phyloP scores from a whole-genome alignment of 139 green algal species.

The Micromonas pusilla region DNA sequence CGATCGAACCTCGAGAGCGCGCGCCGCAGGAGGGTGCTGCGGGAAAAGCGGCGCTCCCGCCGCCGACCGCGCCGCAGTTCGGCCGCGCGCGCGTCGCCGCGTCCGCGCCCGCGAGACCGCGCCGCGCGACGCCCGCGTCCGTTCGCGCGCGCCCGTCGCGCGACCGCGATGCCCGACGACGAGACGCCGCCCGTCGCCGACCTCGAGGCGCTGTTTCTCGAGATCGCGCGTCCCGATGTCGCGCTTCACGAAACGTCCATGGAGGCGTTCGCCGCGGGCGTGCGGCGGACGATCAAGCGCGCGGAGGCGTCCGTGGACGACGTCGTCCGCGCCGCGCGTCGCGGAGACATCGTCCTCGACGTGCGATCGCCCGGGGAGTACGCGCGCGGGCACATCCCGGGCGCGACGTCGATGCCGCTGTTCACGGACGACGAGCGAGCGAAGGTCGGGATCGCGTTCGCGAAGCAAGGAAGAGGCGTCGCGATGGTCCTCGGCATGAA shows the following conservation, averaged over 20 bases:
- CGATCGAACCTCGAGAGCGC: no score
- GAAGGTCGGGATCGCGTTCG: conserved; percentile 6
- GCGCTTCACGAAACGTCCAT: neutral
- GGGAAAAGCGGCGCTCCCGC: neutral
- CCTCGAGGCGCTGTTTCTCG: neutral
- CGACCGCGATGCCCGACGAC: neutral
- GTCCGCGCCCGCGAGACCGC: no score
- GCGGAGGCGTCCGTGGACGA: neutral
- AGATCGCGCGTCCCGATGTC: neutral
- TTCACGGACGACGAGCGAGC: conserved; percentile 13
- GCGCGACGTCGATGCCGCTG: conserved; percentile 2
- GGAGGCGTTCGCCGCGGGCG: neutral
- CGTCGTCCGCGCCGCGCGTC: neutral
- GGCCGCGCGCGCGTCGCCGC: no score
- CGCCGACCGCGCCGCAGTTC: no score
- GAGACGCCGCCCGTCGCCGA: neutral
- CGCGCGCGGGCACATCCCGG: conserved; percentile 11
- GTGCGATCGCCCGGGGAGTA: conserved; percentile 10
- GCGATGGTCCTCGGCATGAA: conserved; percentile 14
- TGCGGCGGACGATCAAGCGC: neutral
- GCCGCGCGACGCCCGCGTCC: neutral
- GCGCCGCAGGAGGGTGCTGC: no score
- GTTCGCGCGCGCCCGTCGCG: neutral
- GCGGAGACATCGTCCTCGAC: conserved; percentile 9
- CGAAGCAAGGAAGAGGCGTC: neutral